A percentile compares a stretch with the other conserved stretches of the same genome.
Evolutionary conservation across 345 rosid genomes (phyloP).

Genomic region (Bruguiera parviflora): DNA sequence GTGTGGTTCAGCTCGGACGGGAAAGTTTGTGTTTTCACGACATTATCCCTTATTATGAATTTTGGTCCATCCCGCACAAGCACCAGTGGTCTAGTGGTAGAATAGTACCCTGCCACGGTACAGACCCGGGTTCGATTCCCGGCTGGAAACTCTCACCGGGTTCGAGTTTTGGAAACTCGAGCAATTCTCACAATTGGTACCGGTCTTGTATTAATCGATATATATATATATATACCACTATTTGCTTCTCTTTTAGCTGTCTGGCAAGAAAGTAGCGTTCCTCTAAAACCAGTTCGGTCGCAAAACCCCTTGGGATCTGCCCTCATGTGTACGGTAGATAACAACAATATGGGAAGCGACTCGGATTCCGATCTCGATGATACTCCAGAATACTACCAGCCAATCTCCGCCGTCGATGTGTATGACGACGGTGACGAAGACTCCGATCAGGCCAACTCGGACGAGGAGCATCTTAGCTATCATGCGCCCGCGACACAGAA

Average conservation of each 20-base stretch:
- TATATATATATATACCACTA: background rate
- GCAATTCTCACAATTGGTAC: no score
- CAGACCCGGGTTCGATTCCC: constrained; percentile 25
- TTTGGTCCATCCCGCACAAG: rapidly evolving
- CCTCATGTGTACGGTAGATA: constrained; percentile 33
- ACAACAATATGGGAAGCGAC: constrained; percentile 55
- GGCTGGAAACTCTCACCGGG: no score
- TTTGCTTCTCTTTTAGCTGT: background rate
- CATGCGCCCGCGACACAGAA: constrained; percentile 26
- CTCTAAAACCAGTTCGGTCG: no score
- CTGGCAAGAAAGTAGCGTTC: background rate
- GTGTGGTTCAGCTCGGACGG: no score
- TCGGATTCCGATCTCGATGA: constrained; percentile 56
- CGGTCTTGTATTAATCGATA: no score
- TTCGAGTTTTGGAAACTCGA: background rate
- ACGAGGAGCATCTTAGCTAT: constrained; percentile 26
- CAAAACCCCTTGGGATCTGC: no score
- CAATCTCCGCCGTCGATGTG: constrained; percentile 51
- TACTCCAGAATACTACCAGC: constrained; percentile 67
- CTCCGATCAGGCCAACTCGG: constrained; percentile 23
- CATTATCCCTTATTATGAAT: rapidly evolving
- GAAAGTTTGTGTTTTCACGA: rapidly evolving
- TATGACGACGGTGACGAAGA: constrained; percentile 15
- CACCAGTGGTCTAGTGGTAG: constrained; percentile 13
- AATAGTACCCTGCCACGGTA: constrained; percentile 2